Conservation (phyloP, 2,329 filamentous ascomycete genomes). For the Trichoderma pleuroti region DNA sequence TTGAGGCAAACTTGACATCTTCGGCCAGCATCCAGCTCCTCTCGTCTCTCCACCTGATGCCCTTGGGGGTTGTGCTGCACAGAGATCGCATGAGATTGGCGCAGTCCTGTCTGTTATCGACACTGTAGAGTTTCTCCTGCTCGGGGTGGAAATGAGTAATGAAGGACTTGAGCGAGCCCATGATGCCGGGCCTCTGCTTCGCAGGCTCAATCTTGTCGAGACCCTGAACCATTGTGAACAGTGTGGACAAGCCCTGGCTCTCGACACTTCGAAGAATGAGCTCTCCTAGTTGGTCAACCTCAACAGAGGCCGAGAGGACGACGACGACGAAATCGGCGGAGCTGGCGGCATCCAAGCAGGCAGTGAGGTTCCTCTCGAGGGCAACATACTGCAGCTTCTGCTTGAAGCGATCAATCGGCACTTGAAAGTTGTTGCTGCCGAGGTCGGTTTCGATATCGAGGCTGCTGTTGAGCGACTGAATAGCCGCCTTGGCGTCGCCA, state of each 20-base stretch:
- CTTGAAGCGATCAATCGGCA: conserved; percentile 85
- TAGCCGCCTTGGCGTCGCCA: conserved; percentile 62
- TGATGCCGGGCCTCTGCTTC: conserved; percentile 72
- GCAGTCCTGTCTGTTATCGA: conserved; percentile 86
- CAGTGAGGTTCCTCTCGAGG: conserved; percentile 67
- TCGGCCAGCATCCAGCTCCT: conserved; percentile 94
- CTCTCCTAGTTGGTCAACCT: conserved; percentile 83
- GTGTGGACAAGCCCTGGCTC: conserved; percentile 89
- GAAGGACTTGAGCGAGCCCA: conserved; percentile 83
- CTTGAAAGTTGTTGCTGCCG: conserved; percentile 56
- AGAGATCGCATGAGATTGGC: conserved; percentile 86
- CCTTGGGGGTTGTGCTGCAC: conserved; percentile 89
- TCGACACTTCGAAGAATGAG: conserved; percentile 82
- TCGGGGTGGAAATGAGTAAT: conserved; percentile 93
- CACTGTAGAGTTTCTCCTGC: conserved; percentile 83
- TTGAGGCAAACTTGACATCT: conserved; percentile 67
- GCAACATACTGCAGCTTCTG: conserved; percentile 87
- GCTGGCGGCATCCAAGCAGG: conserved; percentile 79
- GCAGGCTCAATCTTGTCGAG: conserved; percentile 73
- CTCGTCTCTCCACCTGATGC: conserved; percentile 91
- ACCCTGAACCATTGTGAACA: conserved; percentile 80
- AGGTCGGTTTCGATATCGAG: conserved; percentile 71
- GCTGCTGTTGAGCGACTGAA: conserved; percentile 69
- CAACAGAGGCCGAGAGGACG: conserved; percentile 74
- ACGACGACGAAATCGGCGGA: conserved; percentile 90